These are phyloP conservation scores for Chaetomiaceae sp. DNA, from an alignment of 2,329 filamentous ascomycete genomes.

Conservation along the genomic window DNA sequence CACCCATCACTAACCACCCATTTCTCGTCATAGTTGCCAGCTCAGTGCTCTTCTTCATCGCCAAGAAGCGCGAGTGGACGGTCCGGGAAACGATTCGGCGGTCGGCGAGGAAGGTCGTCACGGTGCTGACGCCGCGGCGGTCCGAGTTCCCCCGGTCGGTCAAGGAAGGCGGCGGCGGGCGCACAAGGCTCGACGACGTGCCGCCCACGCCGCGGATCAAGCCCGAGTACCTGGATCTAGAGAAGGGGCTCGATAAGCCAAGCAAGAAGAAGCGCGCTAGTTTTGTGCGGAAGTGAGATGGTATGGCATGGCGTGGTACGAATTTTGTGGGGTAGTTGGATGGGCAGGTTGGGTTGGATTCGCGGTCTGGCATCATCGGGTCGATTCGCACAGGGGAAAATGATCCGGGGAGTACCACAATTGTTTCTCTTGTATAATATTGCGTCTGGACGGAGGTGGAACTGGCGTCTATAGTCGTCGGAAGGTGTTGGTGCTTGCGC, in stretches of 20 bases:
- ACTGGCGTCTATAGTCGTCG: slow-evolving; percentile 51
- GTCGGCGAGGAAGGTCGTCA: slow-evolving; percentile 59
- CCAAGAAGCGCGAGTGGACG: slow-evolving; percentile 82
- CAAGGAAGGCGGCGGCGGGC: slow-evolving; percentile 39
- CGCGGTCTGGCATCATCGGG: not conserved
- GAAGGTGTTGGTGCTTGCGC: slow-evolving; percentile 72
- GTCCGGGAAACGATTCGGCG: slow-evolving; percentile 66
- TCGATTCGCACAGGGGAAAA: slow-evolving; percentile 6
- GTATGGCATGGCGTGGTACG: no score
- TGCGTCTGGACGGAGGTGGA: slow-evolving; percentile 16
- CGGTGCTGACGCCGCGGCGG: slow-evolving; percentile 57
- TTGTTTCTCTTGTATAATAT: slow-evolving; percentile 26
- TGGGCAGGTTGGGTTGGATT: no score
- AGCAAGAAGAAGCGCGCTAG: slow-evolving; percentile 36
- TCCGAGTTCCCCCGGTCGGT: slow-evolving; percentile 56
- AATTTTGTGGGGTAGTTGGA: no score
- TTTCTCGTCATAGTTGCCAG: slow-evolving; percentile 48
- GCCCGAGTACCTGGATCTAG: slow-evolving; percentile 54
- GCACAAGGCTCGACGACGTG: slow-evolving; percentile 50
- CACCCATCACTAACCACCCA: not conserved
- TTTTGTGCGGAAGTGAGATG: slow-evolving; percentile 32
- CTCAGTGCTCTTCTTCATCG: slow-evolving; percentile 67
- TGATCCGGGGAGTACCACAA: slow-evolving; percentile 15
- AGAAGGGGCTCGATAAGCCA: slow-evolving; percentile 48
- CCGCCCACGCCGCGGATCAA: slow-evolving; percentile 54